A percentile compares a stretch with the other conserved stretches of the same genome.
These are phyloP conservation scores for Diaporthe nobilis DNA, from an alignment of 2,329 filamentous ascomycete species.

Conservation along the genomic window DNA sequence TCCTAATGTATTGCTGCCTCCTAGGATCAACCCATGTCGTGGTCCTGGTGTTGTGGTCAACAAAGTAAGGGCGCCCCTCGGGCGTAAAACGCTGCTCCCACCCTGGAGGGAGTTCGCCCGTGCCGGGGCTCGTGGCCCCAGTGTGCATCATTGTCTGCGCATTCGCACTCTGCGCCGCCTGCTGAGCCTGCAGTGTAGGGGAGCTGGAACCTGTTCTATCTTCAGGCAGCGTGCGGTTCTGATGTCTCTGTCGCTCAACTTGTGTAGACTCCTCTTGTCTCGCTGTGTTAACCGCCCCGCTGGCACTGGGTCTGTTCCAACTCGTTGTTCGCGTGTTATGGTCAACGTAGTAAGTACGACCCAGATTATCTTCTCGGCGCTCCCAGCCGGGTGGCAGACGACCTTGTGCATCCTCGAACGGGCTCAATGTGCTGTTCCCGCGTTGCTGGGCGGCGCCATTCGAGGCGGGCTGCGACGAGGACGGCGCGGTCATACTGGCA, in stretches of 20 bases:
- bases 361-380: conserved; percentile 92
- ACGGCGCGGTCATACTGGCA: conserved; percentile 59
- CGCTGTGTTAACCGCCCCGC: conserved; percentile 82
- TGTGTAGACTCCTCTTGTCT: conserved; percentile 92
- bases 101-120: conserved; percentile 92
- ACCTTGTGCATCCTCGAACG: conserved; percentile 97
- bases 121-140: conserved; percentile 92
- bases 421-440: conserved; percentile 77
- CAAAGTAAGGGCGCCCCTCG: conserved; percentile 95
- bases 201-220: conserved; percentile 95
- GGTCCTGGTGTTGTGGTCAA: conserved; percentile 97
- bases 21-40: conserved; percentile 99
- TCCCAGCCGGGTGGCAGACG: conserved; percentile 95
- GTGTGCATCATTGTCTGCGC: conserved; percentile 93
- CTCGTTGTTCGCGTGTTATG: conserved; percentile 97
- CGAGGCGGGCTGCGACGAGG: conserved; percentile 50
- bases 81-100: conserved; percentile 98
- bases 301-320: conserved; percentile 90
- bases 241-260: conserved; percentile 91
- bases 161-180: conserved; percentile 60
- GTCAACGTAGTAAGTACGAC: conserved; percentile 97
- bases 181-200: conserved; percentile 77
- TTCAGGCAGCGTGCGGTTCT: conserved; percentile 95
- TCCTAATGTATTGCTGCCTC: conserved; percentile 96
- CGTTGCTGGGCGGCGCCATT: conserved; percentile 57